Evolutionary conservation across 169 alveolate genomes (phyloP), one percentile per base, ranked within the genome.

Genomic region (Eimeria acervulina): DNA sequence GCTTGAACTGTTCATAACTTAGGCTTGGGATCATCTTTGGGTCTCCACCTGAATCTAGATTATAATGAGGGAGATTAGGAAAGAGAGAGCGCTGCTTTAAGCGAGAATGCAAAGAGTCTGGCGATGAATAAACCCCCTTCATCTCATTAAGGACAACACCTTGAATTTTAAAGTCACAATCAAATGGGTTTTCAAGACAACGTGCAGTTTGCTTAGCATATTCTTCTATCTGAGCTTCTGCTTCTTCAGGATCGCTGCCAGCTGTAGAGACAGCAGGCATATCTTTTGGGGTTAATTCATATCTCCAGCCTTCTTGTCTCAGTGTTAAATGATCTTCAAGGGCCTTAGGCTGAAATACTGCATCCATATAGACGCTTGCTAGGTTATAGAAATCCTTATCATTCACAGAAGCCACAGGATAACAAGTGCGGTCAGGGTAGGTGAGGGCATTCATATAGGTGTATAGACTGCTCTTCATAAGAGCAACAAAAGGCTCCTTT

Each of bases 241-340:
- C 78, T 59, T 63, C 81, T 40, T 55, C n/a, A 15, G 94, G 33
- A 26, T 2, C 31, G 83, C 31, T 21, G 84, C 93, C 63, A 51
- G 76, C 38, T 47, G 83, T 38, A 78, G 52, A 17, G 5, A 59
- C 26, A 8, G 15, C 44, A 12, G 17, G 26, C 12, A n/a, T 19
- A 84, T 70, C 51, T 31, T 83, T 42, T 83, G 88, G 52, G 5
- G 55, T 51, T 61, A 33, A 44, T 36, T 96, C 97, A 40, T 89
- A 61, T 52, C 98, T 98, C 99, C 99, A 98, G 1, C 99, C 99
- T 92, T 98, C 99, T 72, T 98, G 99, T 51, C 95, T 95, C 70
- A 98, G 87, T n/a, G 98, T 97, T 88, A 80, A 66, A 8, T 98
- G 98, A 80, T 96, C 97, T 44, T 63, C 47, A 21, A 93, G 40